A percentile compares a stretch with the other conserved stretches of the same genome.
These are phyloP conservation scores for Neonectria magnoliae DNA, from an alignment of 2,329 filamentous ascomycete genomes.

Conservation along the genomic window DNA sequence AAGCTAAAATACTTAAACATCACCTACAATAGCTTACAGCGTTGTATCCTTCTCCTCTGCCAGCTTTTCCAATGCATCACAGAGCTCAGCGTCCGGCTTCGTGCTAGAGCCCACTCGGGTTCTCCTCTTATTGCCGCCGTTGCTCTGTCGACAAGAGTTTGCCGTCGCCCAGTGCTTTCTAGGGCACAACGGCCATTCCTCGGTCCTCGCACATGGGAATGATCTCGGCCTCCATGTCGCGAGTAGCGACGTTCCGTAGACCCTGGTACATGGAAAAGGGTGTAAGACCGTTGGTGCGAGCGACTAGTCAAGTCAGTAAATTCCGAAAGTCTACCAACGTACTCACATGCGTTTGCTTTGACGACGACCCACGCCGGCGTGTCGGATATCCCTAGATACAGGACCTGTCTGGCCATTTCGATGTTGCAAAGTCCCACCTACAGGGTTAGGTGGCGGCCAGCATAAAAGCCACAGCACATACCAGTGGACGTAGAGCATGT, in stretches of 20 bases:
- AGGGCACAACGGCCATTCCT: constrained; percentile 60
- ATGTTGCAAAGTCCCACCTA: constrained; percentile 29
- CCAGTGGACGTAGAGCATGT: constrained; percentile 45
- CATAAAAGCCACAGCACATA: too few relatives aligned
- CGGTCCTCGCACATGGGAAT: constrained; percentile 47
- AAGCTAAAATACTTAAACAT: not conserved
- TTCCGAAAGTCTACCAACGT: not conserved
- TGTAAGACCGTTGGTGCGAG: constrained; percentile 37
- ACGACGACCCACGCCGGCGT: constrained; percentile 47
- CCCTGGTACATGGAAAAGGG: constrained; percentile 47
- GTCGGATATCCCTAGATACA: constrained; percentile 46
- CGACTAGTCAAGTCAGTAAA: constrained; percentile 27
- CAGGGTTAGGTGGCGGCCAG: too few relatives aligned
- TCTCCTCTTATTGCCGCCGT: not conserved
- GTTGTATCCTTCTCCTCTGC: constrained; percentile 16
- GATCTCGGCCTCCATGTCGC: constrained; percentile 46
- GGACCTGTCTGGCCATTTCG: constrained; percentile 30
- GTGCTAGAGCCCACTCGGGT: not conserved
- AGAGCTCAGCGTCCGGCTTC: not conserved
- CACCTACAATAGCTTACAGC: constrained; percentile 22
- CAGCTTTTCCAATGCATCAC: constrained; percentile 18
- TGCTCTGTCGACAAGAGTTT: constrained; percentile 4
- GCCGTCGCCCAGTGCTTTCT: constrained; percentile 18
- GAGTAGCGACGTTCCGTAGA: constrained; percentile 37
- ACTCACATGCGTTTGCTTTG: constrained; percentile 37